Base-by-base conservation (phyloP, 768 basidiomycete genomes). In the Termitomyces sp. region DNA sequence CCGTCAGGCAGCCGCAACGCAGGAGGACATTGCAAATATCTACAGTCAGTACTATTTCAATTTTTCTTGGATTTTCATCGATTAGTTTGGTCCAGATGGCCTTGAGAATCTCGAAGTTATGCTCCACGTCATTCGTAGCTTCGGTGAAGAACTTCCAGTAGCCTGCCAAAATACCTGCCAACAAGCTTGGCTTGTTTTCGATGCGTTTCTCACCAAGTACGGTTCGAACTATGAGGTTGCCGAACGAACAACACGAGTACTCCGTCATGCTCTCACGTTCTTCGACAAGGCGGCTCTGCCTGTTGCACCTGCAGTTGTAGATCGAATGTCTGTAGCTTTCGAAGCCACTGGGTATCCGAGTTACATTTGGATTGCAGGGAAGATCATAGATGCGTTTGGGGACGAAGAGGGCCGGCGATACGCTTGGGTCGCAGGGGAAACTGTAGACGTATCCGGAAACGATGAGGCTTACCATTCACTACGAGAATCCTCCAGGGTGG, bases 41-140 rank as follows among this genome's bases (percentile, higher is more conserved):
- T 79, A 83, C 65, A 77, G 93, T 95, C 72, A 70, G 89, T 73
- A 51, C 12, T 57, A 10, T 30, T 46, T 24, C 32, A 20, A 40
- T 6, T 13, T 56, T 13, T 9, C 20, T 42, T 20, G 16, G 32
- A 46, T 48, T 12, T 42, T n/a, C 47, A 20, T 58, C 52, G 13
- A 47, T 57, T 35, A 40, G 43, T 35, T 40, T 0, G 22, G 22
- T 10, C 13, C 59, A 94, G 95, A 92, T 70, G 86, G 85, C 2
- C 76, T 99, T 26, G 96, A 98, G 67, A 95, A 94, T 65, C 74
- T 99, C 35, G 94, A 98, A 69, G 82, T 86, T n/a, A 94, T 96
- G 86, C 77, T 99, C 18, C 79, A 82, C 57, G 85, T 95, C 54
- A 82, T 98, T 51, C 82, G 85, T 28, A 82, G 86, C 10, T 92